phyloP scores from a whole-genome alignment of 257 asterid genomes.

The Ilex aquifolium region DNA sequence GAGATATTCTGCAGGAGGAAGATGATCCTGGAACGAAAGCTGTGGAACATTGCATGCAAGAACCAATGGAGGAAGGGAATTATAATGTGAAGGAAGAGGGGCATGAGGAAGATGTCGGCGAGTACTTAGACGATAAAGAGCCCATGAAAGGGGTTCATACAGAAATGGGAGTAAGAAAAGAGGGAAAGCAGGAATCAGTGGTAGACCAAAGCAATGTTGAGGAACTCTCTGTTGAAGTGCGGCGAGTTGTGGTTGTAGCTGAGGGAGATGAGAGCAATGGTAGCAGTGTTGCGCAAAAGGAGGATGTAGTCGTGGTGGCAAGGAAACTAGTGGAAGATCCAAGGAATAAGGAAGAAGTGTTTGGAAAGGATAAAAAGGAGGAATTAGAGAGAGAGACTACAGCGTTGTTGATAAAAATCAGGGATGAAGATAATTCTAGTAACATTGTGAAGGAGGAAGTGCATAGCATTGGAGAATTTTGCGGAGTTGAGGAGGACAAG shows the following conservation, averaged over 20 bases:
- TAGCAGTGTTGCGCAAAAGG: not conserved
- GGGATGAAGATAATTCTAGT: conserved; percentile 9
- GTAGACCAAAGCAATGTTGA: conserved; percentile 10
- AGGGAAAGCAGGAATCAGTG: conserved; percentile 2
- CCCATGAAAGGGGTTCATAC: not conserved
- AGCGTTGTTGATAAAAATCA: conserved; percentile 11
- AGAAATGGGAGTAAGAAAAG: conserved; percentile 1
- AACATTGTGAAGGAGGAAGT: conserved; percentile 6
- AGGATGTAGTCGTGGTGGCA: conserved; percentile 13
- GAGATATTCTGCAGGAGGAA: not conserved
- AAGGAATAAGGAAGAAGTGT: not conserved
- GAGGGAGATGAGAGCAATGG: conserved; percentile 3
- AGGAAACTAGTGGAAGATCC: not conserved
- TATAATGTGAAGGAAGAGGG: conserved; percentile 11
- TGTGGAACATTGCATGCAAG: not conserved
- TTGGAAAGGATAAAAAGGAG: not conserved
- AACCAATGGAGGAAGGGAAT: not conserved
- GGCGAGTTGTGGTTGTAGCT: not conserved
- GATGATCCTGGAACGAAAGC: not conserved
- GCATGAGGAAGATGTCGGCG: conserved; percentile 15
- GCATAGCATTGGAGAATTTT: conserved; percentile 2
- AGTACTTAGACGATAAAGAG: conserved; percentile 11
- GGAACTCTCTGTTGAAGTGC: conserved; percentile 8
- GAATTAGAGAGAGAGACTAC: conserved; percentile 8
- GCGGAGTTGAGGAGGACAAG: conserved; percentile 9